These are phyloP conservation scores for Clonostachys rhizophaga DNA, from an alignment of 2,329 filamentous ascomycete species.

Conservation along the genomic window DNA sequence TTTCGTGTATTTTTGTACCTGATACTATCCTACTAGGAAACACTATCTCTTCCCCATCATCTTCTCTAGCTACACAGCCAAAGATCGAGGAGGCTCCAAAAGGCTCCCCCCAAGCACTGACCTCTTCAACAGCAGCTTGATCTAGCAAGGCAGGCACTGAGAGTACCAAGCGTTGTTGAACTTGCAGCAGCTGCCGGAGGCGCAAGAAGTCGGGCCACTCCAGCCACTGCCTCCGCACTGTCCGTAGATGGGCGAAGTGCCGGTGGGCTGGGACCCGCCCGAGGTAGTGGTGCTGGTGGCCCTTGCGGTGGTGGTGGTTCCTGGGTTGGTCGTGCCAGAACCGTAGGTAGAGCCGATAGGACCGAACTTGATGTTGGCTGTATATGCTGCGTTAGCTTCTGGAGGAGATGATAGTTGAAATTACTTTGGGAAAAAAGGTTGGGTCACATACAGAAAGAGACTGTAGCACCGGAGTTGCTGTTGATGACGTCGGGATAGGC, in stretches of 20 bases:
- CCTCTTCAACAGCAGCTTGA: too few relatives aligned
- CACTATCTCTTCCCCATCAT: too few relatives aligned
- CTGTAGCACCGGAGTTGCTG: constrained; percentile 8
- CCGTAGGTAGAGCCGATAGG: constrained; percentile 36
- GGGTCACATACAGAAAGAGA: not conserved
- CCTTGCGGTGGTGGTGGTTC: not conserved
- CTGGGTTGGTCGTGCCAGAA: not conserved
- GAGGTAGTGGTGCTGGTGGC: not conserved
- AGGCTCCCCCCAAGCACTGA: too few relatives aligned
- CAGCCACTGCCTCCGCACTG: constrained; percentile 12
- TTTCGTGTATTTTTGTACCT: too few relatives aligned
- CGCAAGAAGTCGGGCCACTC: constrained; percentile 9
- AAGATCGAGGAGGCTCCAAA: too few relatives aligned
- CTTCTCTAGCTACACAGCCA: too few relatives aligned
- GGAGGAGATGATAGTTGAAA: constrained; percentile 28
- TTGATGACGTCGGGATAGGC: constrained; percentile 12
- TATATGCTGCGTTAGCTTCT: too few relatives aligned
- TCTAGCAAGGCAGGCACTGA: constrained; percentile 8
- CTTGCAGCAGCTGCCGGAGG: constrained; percentile 6
- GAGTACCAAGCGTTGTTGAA: constrained; percentile 12
- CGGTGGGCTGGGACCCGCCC: not conserved
- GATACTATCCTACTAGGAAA: too few relatives aligned
- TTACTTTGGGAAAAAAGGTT: too few relatives aligned
- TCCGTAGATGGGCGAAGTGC: constrained; percentile 4
- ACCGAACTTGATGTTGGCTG: constrained; percentile 42